A percentile compares a stretch with the other conserved stretches of the same genome.
Evolutionary conservation across 2,329 filamentous ascomycete species (phyloP).

Genomic region (Aspergillus pseudotamarii): DNA sequence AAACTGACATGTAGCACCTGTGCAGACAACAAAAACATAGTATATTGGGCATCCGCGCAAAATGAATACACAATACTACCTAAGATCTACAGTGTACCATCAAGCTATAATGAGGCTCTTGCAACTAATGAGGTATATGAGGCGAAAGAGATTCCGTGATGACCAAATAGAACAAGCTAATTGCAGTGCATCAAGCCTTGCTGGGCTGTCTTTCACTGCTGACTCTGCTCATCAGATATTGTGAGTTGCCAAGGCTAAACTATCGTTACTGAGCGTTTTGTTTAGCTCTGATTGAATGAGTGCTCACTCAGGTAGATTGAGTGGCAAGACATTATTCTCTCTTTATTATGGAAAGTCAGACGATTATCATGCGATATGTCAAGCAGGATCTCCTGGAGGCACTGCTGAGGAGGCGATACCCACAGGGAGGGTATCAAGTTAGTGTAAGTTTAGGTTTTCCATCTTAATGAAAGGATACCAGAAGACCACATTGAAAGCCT

Average conservation of each 20-base stretch:
- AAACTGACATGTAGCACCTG: neutral
- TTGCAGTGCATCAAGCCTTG: neutral
- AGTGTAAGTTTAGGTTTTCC: slow-evolving; percentile 3
- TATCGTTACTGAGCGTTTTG: neutral
- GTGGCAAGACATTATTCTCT: neutral
- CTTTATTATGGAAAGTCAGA: neutral
- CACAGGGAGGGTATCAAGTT: slow-evolving; percentile 2
- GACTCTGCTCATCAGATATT: neutral
- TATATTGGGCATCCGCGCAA: neutral
- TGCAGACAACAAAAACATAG: neutral
- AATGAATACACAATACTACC: neutral
- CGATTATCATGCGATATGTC: slow-evolving; percentile 8
- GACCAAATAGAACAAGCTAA: neutral
- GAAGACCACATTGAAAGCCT: neutral
- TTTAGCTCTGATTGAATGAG: neutral
- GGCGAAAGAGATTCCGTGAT: neutral
- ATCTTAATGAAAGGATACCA: neutral
- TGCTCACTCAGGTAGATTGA: neutral
- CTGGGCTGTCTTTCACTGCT: neutral
- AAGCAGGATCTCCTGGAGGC: slow-evolving; percentile 1
- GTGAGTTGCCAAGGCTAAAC: neutral
- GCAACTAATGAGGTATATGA: neutral
- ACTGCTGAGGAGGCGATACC: slow-evolving; percentile 7
- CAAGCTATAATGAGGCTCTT: neutral
- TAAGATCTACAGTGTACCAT: neutral